Evolutionary conservation across 129 eudicot species (phyloP).

Genomic region (Deinandra increscens): DNA sequence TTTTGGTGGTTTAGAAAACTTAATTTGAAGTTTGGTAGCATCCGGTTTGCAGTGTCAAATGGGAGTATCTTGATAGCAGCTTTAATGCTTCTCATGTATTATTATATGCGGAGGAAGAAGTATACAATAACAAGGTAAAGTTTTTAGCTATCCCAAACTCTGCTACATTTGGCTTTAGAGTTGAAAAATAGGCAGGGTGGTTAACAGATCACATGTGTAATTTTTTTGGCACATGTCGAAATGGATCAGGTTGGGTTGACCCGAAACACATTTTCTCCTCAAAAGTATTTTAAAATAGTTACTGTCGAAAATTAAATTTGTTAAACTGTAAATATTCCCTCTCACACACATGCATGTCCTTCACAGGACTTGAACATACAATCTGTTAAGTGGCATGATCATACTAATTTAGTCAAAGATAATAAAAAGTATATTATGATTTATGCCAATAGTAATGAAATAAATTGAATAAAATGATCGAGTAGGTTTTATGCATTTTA

Average conservation of each 20-base stretch:
- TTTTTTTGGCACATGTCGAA: background rate
- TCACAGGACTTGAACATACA: background rate
- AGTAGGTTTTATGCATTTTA: background rate
- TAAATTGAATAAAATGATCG: background rate
- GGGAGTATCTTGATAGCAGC: slow-evolving; percentile 56
- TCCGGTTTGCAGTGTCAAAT: slow-evolving; percentile 52
- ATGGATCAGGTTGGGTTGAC: background rate
- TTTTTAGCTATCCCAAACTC: background rate
- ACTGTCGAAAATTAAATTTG: background rate
- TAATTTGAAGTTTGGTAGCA: slow-evolving; percentile 50
- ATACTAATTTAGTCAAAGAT: background rate
- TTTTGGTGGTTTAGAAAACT: slow-evolving; percentile 62
- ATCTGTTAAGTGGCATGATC: background rate
- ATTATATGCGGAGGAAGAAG: slow-evolving; percentile 60
- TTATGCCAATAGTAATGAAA: background rate
- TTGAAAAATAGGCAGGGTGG: background rate
- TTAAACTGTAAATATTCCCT: background rate
- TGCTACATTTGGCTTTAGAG: background rate
- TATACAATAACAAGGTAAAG: slow-evolving; percentile 56
- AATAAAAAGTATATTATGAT: background rate
- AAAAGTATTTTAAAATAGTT: background rate
- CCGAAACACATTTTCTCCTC: background rate
- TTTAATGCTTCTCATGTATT: slow-evolving; percentile 47
- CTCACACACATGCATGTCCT: background rate
- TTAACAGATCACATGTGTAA: background rate